Percentiles rank a stretch among this genome's conserved stretches.
Conservation (phyloP, 768 basidiomycete genomes). For the Hirschioporus abietinus region DNA sequence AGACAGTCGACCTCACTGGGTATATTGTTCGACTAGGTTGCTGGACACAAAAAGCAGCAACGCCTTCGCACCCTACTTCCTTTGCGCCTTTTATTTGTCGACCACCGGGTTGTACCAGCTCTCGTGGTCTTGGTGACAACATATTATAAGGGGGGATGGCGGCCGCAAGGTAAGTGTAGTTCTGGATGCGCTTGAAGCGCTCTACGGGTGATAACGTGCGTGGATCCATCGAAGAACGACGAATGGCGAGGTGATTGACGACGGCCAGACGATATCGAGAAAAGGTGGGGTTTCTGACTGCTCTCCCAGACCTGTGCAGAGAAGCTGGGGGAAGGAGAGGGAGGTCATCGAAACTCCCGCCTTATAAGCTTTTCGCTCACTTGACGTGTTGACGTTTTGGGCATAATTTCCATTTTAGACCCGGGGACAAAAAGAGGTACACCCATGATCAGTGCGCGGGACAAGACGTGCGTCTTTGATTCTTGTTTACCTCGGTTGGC, state of each 20-base stretch:
- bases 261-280: neutral
- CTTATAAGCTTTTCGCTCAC: neutral
- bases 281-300: neutral
- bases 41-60: neutral
- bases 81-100: neutral
- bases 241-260: neutral
- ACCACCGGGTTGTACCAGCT: neutral
- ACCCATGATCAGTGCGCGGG: neutral
- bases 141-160: neutral
- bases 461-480: neutral
- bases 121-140: neutral
- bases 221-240: neutral
- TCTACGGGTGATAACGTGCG: neutral
- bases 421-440: neutral
- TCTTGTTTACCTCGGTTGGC: neutral
- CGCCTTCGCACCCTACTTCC: neutral
- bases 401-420: neutral
- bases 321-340: neutral
- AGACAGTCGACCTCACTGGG: neutral
- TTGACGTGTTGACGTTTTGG: neutral
- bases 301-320: neutral
- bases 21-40: neutral
- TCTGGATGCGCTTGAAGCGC: neutral
- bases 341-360: neutral
- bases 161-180: neutral